A percentile compares a stretch with the other conserved stretches of the same genome.
Conservation (phyloP, 139 green algal genomes). For the Chlamydomonas urium region DNA sequence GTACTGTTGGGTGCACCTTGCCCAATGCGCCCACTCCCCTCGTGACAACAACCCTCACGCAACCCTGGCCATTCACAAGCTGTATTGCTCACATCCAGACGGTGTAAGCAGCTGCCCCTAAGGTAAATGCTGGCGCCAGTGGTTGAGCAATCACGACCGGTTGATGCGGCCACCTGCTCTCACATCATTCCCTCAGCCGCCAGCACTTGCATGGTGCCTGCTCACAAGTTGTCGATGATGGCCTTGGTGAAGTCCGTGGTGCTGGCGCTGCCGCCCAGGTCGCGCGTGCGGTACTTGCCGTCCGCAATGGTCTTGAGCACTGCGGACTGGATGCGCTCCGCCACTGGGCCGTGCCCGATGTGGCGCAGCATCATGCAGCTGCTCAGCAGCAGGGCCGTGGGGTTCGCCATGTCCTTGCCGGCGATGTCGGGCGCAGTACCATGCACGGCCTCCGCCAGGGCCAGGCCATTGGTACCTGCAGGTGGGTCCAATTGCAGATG, state of each 20-base stretch:
- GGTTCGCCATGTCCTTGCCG: constrained; percentile 84
- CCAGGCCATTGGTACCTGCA: constrained; percentile 67
- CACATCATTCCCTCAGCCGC: too few species aligned
- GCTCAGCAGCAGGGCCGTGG: constrained; percentile 88
- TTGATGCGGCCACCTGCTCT: too few species aligned
- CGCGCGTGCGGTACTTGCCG: constrained; percentile 83
- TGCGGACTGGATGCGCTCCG: constrained; percentile 75
- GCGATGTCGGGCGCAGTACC: constrained; percentile 93
- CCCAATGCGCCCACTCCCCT: too few species aligned
- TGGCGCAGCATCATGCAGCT: constrained; percentile 94
- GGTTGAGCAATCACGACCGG: too few species aligned
- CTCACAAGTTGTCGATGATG: constrained; percentile 82
- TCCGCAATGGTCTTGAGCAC: constrained; percentile 63
- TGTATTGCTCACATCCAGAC: too few species aligned
- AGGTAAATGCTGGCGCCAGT: too few species aligned
- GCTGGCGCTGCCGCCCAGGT: constrained; percentile 77
- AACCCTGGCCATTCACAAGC: too few species aligned
- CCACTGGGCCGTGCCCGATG: constrained; percentile 57
- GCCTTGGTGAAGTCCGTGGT: constrained; percentile 87
- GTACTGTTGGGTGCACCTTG: too few species aligned
- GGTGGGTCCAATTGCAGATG: too few species aligned
- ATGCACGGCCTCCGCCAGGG: constrained; percentile 93
- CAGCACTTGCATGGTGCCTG: too few species aligned
- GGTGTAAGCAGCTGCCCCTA: too few species aligned
- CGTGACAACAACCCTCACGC: too few species aligned